Conservation (phyloP, 2,329 filamentous ascomycete species). For the Cladophialophora exuberans region DNA sequence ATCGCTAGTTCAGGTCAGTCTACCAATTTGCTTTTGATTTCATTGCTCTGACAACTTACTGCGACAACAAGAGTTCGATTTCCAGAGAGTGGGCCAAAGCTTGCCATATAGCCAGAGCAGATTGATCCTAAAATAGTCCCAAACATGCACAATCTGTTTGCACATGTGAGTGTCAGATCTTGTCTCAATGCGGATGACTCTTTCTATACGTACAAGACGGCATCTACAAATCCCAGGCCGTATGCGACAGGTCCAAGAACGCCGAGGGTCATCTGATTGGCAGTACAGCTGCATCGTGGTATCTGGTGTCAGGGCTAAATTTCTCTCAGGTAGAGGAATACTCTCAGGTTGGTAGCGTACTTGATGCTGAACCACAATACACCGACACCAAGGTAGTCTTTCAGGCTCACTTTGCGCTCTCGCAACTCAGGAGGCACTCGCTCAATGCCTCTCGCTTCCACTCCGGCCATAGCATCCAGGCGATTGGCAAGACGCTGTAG, state of each 20-base stretch:
- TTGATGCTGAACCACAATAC: conserved; percentile 67
- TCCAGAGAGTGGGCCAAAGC: conserved; percentile 64
- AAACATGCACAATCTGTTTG: conserved; percentile 45
- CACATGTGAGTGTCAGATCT: too few species aligned
- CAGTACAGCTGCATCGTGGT: too few species aligned
- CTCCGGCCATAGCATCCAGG: conserved; percentile 33
- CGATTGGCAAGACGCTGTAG: conserved; percentile 3
- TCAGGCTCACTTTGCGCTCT: conserved; percentile 41
- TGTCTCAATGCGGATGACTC: too few species aligned
- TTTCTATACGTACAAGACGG: conserved; percentile 11
- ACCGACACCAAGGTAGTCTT: conserved; percentile 60
- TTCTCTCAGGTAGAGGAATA: too few species aligned
- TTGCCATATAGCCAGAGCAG: conserved; percentile 62
- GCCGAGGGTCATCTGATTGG: conserved; percentile 67
- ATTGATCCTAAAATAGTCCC: conserved; percentile 60
- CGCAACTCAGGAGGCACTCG: conserved; percentile 53
- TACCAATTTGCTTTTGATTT: not conserved
- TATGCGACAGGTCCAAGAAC: conserved; percentile 54
- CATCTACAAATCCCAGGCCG: conserved; percentile 6
- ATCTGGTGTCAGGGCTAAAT: too few species aligned
- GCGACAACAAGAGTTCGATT: conserved; percentile 68
- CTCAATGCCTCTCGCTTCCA: conserved; percentile 64
- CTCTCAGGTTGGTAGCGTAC: too few species aligned
- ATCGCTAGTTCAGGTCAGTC: conserved; percentile 43
- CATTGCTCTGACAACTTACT: not conserved